Conservation (phyloP, 208 protist species). For the Borovskyia barvae region DNA sequence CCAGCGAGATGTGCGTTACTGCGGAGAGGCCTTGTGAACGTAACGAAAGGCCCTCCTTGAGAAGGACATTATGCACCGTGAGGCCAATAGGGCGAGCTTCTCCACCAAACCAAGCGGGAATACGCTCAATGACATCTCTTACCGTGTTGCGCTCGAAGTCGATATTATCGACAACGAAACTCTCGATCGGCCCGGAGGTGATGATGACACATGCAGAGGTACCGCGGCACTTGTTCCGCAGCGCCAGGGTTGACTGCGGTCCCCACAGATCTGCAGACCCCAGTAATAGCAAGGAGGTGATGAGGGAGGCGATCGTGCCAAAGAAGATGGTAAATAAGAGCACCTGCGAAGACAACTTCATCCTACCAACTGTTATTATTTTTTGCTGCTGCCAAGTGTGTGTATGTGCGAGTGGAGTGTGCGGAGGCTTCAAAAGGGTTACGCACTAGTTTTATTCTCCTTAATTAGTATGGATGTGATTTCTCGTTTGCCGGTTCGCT, state of each 20-base stretch:
- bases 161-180: conserved; percentile 16
- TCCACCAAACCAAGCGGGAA: conserved; percentile 38
- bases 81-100: conserved; percentile 26
- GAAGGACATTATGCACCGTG: conserved; percentile 17
- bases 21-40: conserved; percentile 23
- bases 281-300: background rate
- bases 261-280: conserved; percentile 10
- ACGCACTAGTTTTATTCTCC: no score
- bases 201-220: conserved; percentile 8
- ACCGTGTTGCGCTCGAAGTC: conserved; percentile 31
- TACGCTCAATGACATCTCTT: conserved; percentile 23
- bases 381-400: no score
- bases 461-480: no score
- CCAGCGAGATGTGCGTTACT: conserved; percentile 8
- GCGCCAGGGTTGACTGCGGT: background rate
- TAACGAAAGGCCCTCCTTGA: conserved; percentile 20
- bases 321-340: conserved; percentile 11
- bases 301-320: background rate
- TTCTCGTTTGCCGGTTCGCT: no score
- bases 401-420: background rate
- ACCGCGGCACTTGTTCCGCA: no score
- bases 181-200: conserved; percentile 14
- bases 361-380: background rate
- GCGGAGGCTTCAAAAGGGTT: no score
- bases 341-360: conserved; percentile 9